Conservation (phyloP, 176 grass and related monocot species). For the Melocanna baccifera region DNA sequence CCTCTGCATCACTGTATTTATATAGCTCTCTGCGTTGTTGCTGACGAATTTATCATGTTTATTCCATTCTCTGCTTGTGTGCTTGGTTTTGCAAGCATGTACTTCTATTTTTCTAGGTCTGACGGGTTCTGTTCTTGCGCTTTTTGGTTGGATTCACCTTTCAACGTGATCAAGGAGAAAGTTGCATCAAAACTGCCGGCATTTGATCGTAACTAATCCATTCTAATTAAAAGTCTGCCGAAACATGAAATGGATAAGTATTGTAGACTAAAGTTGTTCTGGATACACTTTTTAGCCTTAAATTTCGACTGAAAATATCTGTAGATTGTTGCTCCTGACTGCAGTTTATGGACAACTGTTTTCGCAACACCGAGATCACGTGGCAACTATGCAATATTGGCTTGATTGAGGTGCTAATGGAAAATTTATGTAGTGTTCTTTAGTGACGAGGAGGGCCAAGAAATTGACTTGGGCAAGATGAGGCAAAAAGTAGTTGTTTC, state of each 20-base stretch:
- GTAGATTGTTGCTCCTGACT: background rate
- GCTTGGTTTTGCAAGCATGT: background rate
- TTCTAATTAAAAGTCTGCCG: background rate
- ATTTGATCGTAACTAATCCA: background rate
- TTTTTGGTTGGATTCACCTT: background rate
- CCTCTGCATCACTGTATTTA: background rate
- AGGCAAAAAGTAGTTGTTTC: conserved; percentile 23
- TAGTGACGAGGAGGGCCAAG: background rate
- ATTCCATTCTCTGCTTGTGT: background rate
- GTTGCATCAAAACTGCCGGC: background rate
- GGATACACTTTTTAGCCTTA: background rate
- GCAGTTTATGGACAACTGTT: background rate
- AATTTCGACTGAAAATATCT: background rate
- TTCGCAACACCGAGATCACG: background rate
- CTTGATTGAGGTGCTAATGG: background rate
- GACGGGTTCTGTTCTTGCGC: background rate
- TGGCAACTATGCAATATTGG: background rate
- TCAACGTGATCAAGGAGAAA: background rate
- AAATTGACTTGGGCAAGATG: background rate
- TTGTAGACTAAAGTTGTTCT: no score
- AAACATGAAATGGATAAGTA: background rate
- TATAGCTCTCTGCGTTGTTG: background rate
- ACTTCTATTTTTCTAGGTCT: background rate
- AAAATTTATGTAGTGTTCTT: background rate
- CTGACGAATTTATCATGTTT: background rate